A percentile compares a stretch with the other conserved stretches of the same genome.
Evolutionary conservation across 2,329 filamentous ascomycete species (phyloP).

Genomic region (Talaromyces rugulosus): DNA sequence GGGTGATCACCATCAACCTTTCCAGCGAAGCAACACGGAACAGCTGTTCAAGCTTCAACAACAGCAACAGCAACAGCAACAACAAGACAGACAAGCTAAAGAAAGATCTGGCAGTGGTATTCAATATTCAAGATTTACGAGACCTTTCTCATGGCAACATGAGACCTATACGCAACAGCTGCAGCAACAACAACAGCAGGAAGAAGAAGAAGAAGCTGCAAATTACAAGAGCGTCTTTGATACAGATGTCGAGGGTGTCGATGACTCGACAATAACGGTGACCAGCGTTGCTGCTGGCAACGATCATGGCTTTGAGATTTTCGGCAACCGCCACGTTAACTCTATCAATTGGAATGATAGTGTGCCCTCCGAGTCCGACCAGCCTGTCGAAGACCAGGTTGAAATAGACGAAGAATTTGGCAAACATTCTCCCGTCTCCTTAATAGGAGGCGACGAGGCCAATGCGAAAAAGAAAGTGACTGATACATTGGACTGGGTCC

Average conservation of each 20-base stretch:
- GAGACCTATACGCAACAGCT: constrained; percentile 9
- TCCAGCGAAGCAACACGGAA: constrained; percentile 3
- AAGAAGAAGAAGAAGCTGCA: constrained; percentile 11
- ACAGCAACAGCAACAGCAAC: constrained; percentile 1
- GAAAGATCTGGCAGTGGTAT: constrained; percentile 14
- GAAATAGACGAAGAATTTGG: background rate
- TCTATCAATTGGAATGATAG: constrained; percentile 15
- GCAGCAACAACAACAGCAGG: constrained; percentile 6
- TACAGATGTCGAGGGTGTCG: constrained; percentile 40
- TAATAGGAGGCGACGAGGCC: constrained; percentile 16
- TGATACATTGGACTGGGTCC: constrained; percentile 24
- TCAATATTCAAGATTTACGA: constrained; percentile 17
- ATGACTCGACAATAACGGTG: constrained; percentile 39
- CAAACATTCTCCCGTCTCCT: constrained; percentile 14
- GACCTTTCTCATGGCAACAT: constrained; percentile 3
- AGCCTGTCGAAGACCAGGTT: constrained; percentile 1
- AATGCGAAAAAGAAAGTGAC: constrained; percentile 14
- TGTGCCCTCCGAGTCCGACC: constrained; percentile 9
- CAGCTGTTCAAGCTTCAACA: constrained; percentile 5
- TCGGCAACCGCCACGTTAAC: constrained; percentile 14
- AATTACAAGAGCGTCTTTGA: constrained; percentile 35
- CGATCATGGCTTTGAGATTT: constrained; percentile 3
- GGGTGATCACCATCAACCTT: constrained; percentile 21
- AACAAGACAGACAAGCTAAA: background rate
- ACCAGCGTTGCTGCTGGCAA: constrained; percentile 36